Base-by-base conservation (phyloP, 1,139 yeast species). In the Yamadazyma siamensis region DNA sequence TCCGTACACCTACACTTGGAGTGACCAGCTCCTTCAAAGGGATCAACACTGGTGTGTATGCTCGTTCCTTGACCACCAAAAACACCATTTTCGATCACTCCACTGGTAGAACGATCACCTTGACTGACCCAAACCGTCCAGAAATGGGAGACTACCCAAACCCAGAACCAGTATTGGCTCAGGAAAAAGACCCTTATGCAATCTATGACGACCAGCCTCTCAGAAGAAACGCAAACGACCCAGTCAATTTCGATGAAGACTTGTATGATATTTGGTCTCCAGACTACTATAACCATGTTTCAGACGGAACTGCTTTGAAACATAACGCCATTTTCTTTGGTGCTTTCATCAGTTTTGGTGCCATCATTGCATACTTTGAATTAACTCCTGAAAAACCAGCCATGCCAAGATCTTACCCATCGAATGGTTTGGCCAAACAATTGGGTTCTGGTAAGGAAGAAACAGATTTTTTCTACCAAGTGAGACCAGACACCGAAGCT, bases 201-300 rank as follows among this genome's bases (percentile, higher is more conserved):
- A 79, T 75, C 52, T 86, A 80, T 59, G 94, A 85, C 53, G 94
- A 84, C 56, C 86, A 68, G 49, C 95, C 85, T 60, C 76, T 79
- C 55, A 76, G 91, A 65, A 79, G 94, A 62, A 84, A 85, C 65
- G 63, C 74, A 44, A 75, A 76, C 42, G 91, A 86, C 43, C 86
- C 88, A 25, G 58, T 83, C 39, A 75, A 79, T 50, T 77, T 77
- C 33, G 75, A 80, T 44, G 84, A 80, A 44, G 95, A 86, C 51
- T 61, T 75, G 54, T 69, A 80, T 51, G 91, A 86, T 54, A 73
- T 84, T 68, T 86, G 95, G 95, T 78, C 95, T 9, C 94, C 95
- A 13, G 94, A 85, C 51, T 74, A 79, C 50, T 79, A 68, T 54
- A 77, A 78, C 47, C 56, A 65, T 28, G 83, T 78, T 26, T 62